Conservation (phyloP, 129 eudicot species). For the Flaveria ramosissima region DNA sequence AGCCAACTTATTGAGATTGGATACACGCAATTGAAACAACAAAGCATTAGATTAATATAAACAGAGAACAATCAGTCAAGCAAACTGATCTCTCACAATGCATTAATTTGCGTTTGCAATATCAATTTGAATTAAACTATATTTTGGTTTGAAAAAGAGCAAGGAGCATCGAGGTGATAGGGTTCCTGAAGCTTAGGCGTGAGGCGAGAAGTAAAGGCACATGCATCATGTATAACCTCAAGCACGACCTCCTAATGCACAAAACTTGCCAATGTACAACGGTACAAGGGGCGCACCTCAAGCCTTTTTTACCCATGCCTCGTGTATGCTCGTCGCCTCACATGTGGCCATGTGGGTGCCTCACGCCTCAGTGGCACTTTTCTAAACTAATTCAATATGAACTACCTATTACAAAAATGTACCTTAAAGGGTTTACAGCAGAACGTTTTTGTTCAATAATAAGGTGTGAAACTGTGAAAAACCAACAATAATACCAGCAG, state of each 20-base stretch:
- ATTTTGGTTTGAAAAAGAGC: background rate
- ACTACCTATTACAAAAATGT: background rate
- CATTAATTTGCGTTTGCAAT: background rate
- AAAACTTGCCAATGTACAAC: no score
- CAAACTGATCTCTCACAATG: background rate
- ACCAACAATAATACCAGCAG: background rate
- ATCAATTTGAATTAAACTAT: background rate
- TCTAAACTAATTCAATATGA: background rate
- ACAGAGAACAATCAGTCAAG: background rate
- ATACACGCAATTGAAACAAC: background rate
- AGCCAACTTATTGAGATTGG: background rate
- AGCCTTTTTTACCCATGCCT: no score
- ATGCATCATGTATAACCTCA: no score
- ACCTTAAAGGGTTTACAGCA: slow-evolving; percentile 8
- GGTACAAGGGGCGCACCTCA: no score
- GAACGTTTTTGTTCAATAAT: no score
- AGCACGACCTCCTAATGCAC: no score
- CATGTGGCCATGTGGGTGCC: no score
- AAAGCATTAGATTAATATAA: background rate
- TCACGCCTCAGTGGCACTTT: background rate
- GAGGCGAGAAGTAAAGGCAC: no score
- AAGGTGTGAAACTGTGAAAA: no score
- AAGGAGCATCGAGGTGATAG: no score
- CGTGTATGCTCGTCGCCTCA: no score
- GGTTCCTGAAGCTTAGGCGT: no score